phyloP scores from a whole-genome alignment of 768 basidiomycete genomes.

The Dioszegia hungarica region DNA sequence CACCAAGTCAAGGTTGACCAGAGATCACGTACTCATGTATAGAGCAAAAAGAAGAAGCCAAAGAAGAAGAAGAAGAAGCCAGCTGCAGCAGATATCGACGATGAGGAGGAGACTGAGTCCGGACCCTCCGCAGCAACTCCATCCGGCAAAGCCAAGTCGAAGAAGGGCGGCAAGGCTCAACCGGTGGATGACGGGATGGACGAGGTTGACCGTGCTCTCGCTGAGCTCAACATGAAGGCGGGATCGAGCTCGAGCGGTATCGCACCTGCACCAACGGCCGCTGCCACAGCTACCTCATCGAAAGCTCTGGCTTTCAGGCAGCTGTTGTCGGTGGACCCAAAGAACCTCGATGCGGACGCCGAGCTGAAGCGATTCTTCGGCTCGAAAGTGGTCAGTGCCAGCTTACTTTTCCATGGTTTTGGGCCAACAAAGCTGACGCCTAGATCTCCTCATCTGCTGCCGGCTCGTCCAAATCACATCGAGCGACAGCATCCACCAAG shows the following conservation, averaged over 20 bases:
- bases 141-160: constrained; percentile 55
- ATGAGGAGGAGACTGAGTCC: constrained; percentile 53
- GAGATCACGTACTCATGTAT: neutral
- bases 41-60: constrained; percentile 60
- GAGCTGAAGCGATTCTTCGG: constrained; percentile 95
- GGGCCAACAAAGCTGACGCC: neutral
- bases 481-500: constrained; percentile 37
- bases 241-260: constrained; percentile 24
- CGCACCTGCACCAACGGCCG: constrained; percentile 13
- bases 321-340: constrained; percentile 71
- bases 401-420: neutral
- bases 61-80: constrained; percentile 68
- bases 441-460: constrained; percentile 40
- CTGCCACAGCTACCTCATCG: constrained; percentile 22
- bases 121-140: constrained; percentile 52
- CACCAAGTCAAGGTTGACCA: neutral
- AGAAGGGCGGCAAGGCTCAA: neutral
- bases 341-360: constrained; percentile 78
- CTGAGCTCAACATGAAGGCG: constrained; percentile 75
- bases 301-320: constrained; percentile 25
- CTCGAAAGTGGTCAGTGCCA: constrained; percentile 68
- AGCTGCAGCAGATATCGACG: constrained; percentile 60
- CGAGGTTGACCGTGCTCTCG: constrained; percentile 77
- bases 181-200: constrained; percentile 51
- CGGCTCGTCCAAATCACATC: constrained; percentile 43